Base-by-base conservation (phyloP, 129 eudicot species). In the Kitagawia praeruptora region DNA sequence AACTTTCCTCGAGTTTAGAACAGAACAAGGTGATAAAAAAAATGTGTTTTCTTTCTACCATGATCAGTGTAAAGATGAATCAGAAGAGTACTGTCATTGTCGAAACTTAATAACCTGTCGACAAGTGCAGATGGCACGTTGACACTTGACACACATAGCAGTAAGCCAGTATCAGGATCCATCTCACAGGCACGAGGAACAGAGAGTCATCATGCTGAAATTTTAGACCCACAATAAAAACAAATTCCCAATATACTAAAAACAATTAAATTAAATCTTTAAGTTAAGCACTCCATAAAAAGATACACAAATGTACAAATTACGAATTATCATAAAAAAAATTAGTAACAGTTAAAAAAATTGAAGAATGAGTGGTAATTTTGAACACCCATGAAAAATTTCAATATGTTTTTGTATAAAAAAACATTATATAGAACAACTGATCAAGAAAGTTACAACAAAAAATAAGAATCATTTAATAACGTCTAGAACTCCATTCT, bases 1-100 rank as follows among this genome's bases (percentile, higher is more conserved):
- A 34, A 1, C 37, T 34, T 34, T 34, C 37, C 37, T 34, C 37
- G 2, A 1, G 37, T 34, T 34, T 34, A 34, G 37, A 34, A 34
- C 37, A 34, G 37, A 34, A 34, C 37, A 34, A 34, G 37, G 37
- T 34, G 37, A 34, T 34, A 34, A 34, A 34, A 34, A 34, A 34
- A 34, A 34, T 34, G 2, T 2, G 37, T 34, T 34, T 2, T 1
- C 37, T 34, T 31, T 31, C 34, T 85, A 91, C 98, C 98, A 87
- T 94, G 97, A 82, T 94, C 98, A 46, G 98, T 92, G 37, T 96
- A 90, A 56, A 92, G 89, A 83, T 94, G 98, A 81, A 92, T 87
- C 77, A 94, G 85, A 85, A 92, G 93, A 56, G 89, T 76, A 78
- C 64, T 77, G 66, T 49, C 80, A 72, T 79, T 48, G 21, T 79